phyloP scores from a whole-genome alignment of 331 rosid species.

The Malus hybrid region DNA sequence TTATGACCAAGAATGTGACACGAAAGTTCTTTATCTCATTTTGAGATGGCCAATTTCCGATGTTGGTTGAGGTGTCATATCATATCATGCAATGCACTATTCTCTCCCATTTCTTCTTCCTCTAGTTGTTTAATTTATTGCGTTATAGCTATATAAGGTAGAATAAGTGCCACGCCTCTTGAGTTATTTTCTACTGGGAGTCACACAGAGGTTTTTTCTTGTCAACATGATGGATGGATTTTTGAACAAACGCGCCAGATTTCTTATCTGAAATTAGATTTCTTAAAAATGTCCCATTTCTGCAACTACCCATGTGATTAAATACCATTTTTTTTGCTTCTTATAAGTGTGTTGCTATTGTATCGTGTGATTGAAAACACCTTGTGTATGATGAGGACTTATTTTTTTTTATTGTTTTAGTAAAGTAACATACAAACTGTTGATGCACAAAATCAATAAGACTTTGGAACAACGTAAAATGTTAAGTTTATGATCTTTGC shows the following conservation, averaged over 20 bases:
- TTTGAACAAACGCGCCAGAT: not conserved
- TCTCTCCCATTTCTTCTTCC: not conserved
- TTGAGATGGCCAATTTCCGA: too few relatives aligned
- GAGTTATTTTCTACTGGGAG: not conserved
- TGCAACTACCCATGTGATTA: not conserved
- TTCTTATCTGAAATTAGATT: not conserved
- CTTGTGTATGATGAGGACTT: not conserved
- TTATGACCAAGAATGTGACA: too few relatives aligned
- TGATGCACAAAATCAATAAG: too few relatives aligned
- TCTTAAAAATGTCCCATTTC: not conserved
- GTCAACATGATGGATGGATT: not conserved
- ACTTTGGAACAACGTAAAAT: too few relatives aligned
- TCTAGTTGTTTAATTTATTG: not conserved
- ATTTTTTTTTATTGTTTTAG: too few relatives aligned
- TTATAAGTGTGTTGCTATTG: not conserved
- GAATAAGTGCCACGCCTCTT: not conserved
- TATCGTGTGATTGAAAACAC: not conserved
- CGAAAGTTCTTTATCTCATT: too few relatives aligned
- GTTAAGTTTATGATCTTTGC: too few relatives aligned
- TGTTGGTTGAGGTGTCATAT: not conserved
- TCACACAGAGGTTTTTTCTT: not conserved
- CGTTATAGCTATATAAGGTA: not conserved
- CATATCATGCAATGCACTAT: not conserved
- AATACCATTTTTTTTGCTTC: not conserved
- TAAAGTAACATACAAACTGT: too few relatives aligned